Base-by-base conservation (phyloP, 148 eudicot species). In the Camellia japonica region DNA sequence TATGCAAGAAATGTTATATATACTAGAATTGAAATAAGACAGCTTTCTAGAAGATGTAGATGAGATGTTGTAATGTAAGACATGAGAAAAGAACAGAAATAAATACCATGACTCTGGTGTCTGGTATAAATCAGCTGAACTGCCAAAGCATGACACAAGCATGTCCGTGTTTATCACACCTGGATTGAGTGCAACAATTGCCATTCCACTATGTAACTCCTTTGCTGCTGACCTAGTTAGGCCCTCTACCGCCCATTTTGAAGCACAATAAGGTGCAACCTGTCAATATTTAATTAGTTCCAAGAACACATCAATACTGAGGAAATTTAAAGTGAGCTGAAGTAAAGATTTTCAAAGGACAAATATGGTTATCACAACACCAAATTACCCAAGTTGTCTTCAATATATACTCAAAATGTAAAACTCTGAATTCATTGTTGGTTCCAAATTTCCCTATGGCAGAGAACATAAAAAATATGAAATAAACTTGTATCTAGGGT, bases 181-280 rank as follows among this genome's bases (percentile, higher is more conserved):
- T 8, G 97, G 95, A 77, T 85, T 90, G 47, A 94, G 90, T 61
- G 98, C 94, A 76, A 95, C 88, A 71, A 85, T 78, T 79, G 98
- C 95, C 81, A 95, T 78, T 80, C 97, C 98, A 79, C 91, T 76
- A 41, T 88, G 93, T 83, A 95, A 78, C 87, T 95, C 99, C 87
- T 95, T 95, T 20, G 98, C 97, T 68, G 88, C 97, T 77, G 99
- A 75, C 85, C 90, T 91, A 46, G 88, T 87, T 81, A 95, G 84
- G 68, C 99, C 99, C 83, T 95, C 99, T 76, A 93, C 84, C 62
- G 97, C 99, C 99, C 99, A 95, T 88, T 95, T 95, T 81, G 99
- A 95, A 86, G 99, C 97, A 87, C 98, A 95, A 83, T 95, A 95
- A 46, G 99, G 99, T 52, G 99, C 95, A 77, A 95, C 99, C 98